Evolutionary conservation across 2,329 filamentous ascomycete species (phyloP), one percentile per base, ranked within the genome.

Genomic region (Alternaria brassicae): DNA sequence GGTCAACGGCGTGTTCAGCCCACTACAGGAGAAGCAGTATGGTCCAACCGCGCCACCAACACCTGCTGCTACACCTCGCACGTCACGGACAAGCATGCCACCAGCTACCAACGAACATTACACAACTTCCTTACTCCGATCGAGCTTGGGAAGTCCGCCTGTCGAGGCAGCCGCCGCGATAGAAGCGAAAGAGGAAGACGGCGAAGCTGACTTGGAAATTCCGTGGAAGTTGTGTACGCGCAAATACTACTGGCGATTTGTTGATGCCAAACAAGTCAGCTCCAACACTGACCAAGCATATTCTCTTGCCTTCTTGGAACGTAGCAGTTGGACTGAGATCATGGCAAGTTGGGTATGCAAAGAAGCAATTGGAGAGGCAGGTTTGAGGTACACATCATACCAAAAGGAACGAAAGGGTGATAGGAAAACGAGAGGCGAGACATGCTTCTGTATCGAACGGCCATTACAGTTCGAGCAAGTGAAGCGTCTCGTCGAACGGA

Each of bases 271-370:
- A 28, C 55, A 77, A 15, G 61, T 69, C 13, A 52, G 68, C 28
- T 66, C 70, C 3, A 77, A 78, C 40, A 73, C 71, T 3, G 68
- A 77, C 8, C 45, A 65, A 8, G 62, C 65, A 5, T 51, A 71
- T 6, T 74, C 73, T 1, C 54, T 64, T 40, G 72, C 72, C 8
- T 72, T 68, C 28, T 56, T 55, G 1, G 74, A 78, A 41, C 66
- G 75, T 1, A 68, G 67, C 13, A 70, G 61, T 36, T 77, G 70
- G 72, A 78, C 76, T 4, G 76, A 78, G 42, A 71, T 79, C 13
- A 65, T 72, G 55, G 71, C 74, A 1, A 75, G 74, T 6, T 79
- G 77, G 77, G 76, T 78, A 2, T 75, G 74, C 54, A 74, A 72
- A 36, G 73, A 78, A 55, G 77, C 77, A 0, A 70, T 79, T n/a